A percentile compares a stretch with the other conserved stretches of the same genome.
Evolutionary conservation across 345 rosid genomes (phyloP).

Genomic region (Combretum micranthum): DNA sequence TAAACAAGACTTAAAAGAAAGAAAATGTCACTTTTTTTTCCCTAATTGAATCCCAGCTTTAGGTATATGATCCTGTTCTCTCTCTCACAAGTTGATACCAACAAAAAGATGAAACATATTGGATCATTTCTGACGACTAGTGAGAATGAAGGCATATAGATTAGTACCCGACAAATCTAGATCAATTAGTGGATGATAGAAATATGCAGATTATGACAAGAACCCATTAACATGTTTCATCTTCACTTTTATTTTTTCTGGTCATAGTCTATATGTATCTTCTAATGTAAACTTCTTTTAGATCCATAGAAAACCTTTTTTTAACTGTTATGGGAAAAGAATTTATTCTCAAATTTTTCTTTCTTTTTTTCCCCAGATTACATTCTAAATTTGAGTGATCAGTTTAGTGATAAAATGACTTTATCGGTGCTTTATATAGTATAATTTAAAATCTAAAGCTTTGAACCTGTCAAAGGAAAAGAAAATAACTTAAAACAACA

Average conservation of each 20-base stretch:
- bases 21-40: background rate
- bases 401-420: too few species aligned
- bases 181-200: constrained; percentile 2
- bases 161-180: constrained; percentile 8
- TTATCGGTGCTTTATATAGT: too few species aligned
- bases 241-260: too few species aligned
- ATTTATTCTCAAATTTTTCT: background rate
- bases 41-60: background rate
- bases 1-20: constrained; percentile 3
- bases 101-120: constrained; percentile 16
- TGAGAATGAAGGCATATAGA: constrained; percentile 3
- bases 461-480: too few species aligned
- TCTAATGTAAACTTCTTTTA: too few species aligned
- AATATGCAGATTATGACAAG: constrained; percentile 9
- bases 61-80: constrained; percentile 10
- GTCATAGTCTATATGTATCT: too few species aligned
- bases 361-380: background rate
- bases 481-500: too few species aligned
- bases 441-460: too few species aligned
- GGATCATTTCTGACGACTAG: constrained; percentile 9
- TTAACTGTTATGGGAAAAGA: too few species aligned
- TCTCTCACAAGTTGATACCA: constrained; percentile 4
- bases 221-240: constrained; percentile 4
- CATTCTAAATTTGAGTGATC: too few species aligned
- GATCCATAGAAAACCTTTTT: too few species aligned